Conservation (phyloP, 805 yeast species). For the Candida sakaeoensis region DNA sequence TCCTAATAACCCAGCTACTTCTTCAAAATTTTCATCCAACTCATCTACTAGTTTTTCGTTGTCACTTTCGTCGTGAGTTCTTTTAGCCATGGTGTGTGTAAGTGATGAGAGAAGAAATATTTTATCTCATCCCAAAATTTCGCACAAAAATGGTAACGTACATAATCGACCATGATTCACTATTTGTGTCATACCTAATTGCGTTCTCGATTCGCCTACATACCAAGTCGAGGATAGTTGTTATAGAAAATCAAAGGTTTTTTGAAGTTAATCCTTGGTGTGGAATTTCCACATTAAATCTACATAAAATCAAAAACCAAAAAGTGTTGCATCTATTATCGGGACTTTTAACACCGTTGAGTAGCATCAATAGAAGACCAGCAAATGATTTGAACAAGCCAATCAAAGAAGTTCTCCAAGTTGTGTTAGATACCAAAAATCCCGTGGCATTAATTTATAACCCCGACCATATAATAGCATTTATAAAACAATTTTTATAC, state of each 20-base stretch:
- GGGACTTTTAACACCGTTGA: not conserved
- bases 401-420: not conserved
- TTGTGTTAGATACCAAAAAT: not conserved
- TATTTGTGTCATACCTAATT: slow-evolving; percentile 16
- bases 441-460: slow-evolving; percentile 17
- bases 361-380: not conserved
- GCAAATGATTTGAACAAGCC: not conserved
- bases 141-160: slow-evolving; percentile 6
- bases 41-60: slow-evolving; percentile 48
- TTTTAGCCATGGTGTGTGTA: slow-evolving; percentile 5
- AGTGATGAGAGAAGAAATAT: slow-evolving; percentile 1
- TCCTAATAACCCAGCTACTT: slow-evolving; percentile 52
- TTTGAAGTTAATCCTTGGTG: slow-evolving; percentile 22
- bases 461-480: slow-evolving; percentile 12
- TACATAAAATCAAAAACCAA: not conserved
- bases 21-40: slow-evolving; percentile 54
- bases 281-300: slow-evolving; percentile 20
- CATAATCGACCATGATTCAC: slow-evolving; percentile 16
- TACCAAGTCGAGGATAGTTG: slow-evolving; percentile 10
- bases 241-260: slow-evolving; percentile 11
- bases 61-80: slow-evolving; percentile 24
- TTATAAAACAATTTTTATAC: slow-evolving; percentile 9
- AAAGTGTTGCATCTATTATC: not conserved
- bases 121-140: slow-evolving; percentile 1
- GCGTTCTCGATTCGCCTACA: slow-evolving; percentile 15